Conservation (phyloP, 164 flowering plant genomes). For the Tetracentron sinense region DNA sequence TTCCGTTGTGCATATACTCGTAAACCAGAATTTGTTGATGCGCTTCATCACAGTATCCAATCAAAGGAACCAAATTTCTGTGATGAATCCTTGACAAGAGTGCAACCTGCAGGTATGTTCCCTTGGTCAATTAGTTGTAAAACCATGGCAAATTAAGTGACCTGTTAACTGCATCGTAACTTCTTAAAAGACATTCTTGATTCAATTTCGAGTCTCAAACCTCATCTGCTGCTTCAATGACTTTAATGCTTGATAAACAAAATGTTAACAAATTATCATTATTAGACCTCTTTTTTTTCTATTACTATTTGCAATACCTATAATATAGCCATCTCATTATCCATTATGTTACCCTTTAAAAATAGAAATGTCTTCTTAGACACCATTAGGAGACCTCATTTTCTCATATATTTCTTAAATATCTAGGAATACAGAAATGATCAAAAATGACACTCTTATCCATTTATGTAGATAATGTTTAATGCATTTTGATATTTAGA, state of each 20-base stretch:
- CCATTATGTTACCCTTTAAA: not conserved
- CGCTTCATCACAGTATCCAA: conserved; percentile 89
- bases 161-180: not conserved
- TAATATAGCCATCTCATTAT: too few relatives aligned
- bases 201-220: not conserved
- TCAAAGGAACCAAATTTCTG: conserved; percentile 83
- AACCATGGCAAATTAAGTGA: not conserved
- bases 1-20: conserved; percentile 97
- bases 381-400: not conserved
- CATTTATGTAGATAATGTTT: too few relatives aligned
- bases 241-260: too few relatives aligned
- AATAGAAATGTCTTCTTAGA: not conserved
- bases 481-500: not conserved
- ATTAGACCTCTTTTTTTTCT: too few relatives aligned
- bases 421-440: too few relatives aligned
- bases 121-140: conserved; percentile 7
- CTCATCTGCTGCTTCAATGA: not conserved
- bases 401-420: too few relatives aligned
- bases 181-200: not conserved
- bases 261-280: too few relatives aligned
- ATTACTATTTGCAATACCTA: too few relatives aligned
- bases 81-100: conserved; percentile 95
- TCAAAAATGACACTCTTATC: too few relatives aligned
- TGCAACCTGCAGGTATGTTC: conserved; percentile 61
- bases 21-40: conserved; percentile 74